Evolutionary conservation across 139 green algal species (phyloP).

Genomic region (Limnomonas spitsbergensis): DNA sequence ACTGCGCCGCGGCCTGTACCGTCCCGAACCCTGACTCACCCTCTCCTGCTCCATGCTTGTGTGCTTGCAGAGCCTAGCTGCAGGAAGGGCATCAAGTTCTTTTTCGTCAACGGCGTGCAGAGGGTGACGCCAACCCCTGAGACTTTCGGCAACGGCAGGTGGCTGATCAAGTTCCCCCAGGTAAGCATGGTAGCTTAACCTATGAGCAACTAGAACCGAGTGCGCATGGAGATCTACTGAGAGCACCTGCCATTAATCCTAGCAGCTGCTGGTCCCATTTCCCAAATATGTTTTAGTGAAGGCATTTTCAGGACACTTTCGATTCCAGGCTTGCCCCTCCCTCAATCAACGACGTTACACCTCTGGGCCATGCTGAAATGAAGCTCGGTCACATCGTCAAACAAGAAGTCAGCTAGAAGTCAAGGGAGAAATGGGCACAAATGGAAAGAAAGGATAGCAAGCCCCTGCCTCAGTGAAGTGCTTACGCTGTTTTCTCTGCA

Average conservation of each 20-base stretch:
- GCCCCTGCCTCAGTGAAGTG: not conserved
- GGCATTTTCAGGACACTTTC: not conserved
- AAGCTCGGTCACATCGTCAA: too few species aligned
- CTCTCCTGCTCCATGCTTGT: too few species aligned
- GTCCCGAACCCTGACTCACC: not conserved
- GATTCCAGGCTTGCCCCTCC: not conserved
- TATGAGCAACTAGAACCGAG: too few species aligned
- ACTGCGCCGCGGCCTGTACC: not conserved
- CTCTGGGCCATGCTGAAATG: too few species aligned
- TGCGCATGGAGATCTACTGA: not conserved
- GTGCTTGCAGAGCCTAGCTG: not conserved
- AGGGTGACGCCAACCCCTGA: not conserved
- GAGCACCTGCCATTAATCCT: not conserved
- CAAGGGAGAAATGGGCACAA: too few species aligned
- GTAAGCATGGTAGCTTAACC: not conserved
- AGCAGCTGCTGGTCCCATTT: not conserved
- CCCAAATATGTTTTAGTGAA: not conserved
- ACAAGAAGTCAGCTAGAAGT: too few species aligned
- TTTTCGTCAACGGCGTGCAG: not conserved
- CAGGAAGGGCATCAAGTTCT: not conserved
- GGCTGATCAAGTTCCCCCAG: constrained; percentile 10
- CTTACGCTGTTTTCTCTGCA: too few species aligned
- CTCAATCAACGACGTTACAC: too few species aligned
- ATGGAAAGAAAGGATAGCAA: too few species aligned
- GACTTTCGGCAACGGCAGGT: not conserved